A percentile compares a stretch with the other conserved stretches of the same genome.
Conservation (phyloP, 495 filamentous ascomycete species). For the Immersiella caudata region DNA sequence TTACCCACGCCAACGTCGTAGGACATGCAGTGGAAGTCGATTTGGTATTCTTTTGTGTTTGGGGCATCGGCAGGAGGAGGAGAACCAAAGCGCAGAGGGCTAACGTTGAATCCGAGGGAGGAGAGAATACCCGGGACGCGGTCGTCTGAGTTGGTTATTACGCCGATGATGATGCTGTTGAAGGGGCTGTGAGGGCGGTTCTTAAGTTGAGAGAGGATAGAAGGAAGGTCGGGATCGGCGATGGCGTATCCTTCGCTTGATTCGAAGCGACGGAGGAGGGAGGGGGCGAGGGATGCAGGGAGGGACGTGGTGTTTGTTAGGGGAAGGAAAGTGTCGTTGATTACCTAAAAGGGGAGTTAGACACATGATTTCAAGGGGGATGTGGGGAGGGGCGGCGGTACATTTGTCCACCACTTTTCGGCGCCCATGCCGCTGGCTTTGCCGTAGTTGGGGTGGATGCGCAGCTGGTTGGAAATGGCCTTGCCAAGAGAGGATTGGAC, state of each 20-base stretch:
- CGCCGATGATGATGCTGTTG: conserved; percentile 56
- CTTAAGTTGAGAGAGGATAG: conserved; percentile 55
- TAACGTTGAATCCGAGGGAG: conserved; percentile 63
- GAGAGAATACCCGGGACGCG: conserved; percentile 63
- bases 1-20: conserved; percentile 76
- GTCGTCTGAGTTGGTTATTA: conserved; percentile 80
- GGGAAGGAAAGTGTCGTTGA: conserved; percentile 46
- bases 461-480: conserved; percentile 56
- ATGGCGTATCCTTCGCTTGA: conserved; percentile 60
- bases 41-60: conserved; percentile 40
- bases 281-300: conserved; percentile 48
- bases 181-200: conserved; percentile 20
- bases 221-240: conserved; percentile 56
- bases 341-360: conserved; percentile 26
- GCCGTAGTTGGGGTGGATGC: conserved; percentile 69
- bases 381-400: conserved; percentile 13
- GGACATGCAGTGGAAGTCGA: conserved; percentile 70
- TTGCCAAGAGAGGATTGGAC: conserved; percentile 38
- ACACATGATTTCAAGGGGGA: too few relatives aligned
- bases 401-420: conserved; percentile 72
- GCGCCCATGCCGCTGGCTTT: conserved; percentile 58
- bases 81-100: conserved; percentile 30
- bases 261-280: conserved; percentile 63
- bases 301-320: conserved; percentile 39
- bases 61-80: not conserved